A percentile compares a stretch with the other conserved stretches of the same genome.
Conservation (phyloP, 306 rosid species). For the Lathyrus sativus region DNA sequence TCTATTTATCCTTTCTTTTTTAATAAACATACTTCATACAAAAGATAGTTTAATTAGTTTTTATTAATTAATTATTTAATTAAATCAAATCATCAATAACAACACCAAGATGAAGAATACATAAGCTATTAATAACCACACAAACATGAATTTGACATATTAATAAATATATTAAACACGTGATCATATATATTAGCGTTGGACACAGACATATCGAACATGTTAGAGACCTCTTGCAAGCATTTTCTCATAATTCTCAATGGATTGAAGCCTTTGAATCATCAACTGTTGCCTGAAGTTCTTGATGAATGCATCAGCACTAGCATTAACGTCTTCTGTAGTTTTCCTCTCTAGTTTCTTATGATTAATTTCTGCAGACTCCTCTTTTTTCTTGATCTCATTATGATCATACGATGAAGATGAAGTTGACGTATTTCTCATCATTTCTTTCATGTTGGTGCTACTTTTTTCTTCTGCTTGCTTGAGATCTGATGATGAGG, state of each 20-base stretch:
- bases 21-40: too few species aligned
- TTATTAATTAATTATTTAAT: not conserved
- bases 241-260: constrained; percentile 80
- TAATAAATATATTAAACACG: too few species aligned
- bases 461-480: constrained; percentile 14
- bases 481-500: constrained; percentile 24
- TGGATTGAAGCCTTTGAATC: constrained; percentile 86
- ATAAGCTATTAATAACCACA: too few species aligned
- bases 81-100: not conserved
- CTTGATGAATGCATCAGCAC: constrained; percentile 91
- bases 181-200: too few species aligned
- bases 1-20: not conserved
- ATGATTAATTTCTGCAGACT: not conserved
- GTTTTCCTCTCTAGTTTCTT: constrained; percentile 60
- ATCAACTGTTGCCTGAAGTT: constrained; percentile 75
- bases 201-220: too few species aligned
- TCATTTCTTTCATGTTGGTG: constrained; percentile 32
- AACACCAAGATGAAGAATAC: not conserved
- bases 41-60: too few species aligned
- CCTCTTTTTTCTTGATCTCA: constrained; percentile 34
- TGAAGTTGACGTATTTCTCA: constrained; percentile 18
- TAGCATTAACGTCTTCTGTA: constrained; percentile 65
- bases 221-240: constrained; percentile 61
- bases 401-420: not conserved
- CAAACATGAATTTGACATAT: too few species aligned